Evolutionary conservation across 371 early-diverging fungal genomes (phyloP), one percentile per base, ranked within the genome.

Genomic region (Blastocladiella emersonii): DNA sequence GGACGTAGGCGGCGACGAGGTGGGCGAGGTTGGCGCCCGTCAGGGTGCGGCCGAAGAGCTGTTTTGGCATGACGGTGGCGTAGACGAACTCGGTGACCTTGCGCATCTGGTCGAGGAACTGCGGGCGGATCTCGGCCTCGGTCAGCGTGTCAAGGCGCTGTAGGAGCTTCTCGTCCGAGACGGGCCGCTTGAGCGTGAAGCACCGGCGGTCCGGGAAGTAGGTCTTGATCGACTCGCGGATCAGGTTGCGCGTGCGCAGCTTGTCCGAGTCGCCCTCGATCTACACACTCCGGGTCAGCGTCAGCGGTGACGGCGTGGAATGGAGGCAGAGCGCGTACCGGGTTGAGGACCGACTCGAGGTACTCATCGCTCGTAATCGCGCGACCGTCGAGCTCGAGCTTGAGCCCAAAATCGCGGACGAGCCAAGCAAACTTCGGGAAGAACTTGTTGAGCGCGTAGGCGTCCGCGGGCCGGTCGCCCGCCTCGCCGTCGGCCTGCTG

Each of bases 351-450:
- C 12, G 7, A 15, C 32, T 59, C 59, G 13, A 59, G 59, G 43
- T 59, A 59, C 37, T 59, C 59, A 4, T 37, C 32, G 41, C 27
- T 25, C 37, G 41, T 34, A 10, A 59, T 59, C 15, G 25, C 13
- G 2, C 2, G 25, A 15, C 59, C 37, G 32, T 59, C 21, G 43
- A 59, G 59, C 59, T 59, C 59, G 19, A 59, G 32, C 32, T 21
- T 34, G 37, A 59, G 59, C 0, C n/a, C 25, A 36, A 59, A 59
- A 8, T 59, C 59, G 13, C 59, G 37, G 17, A 59, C 59, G 37
- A 59, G 59, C 59, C 59, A 59, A n/a, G 36, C 37, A 59, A 59
- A 59, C 59, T 59, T 34, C 21, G 59, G 59, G 27, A 59, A 59
- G 27, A 59, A 59, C 25, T 30, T 25, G 15, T 25, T 30, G 17